Percentiles rank a stretch among this genome's conserved stretches.
Conservation (phyloP, 129 eudicot genomes). For the Smallanthus sonchifolius region DNA sequence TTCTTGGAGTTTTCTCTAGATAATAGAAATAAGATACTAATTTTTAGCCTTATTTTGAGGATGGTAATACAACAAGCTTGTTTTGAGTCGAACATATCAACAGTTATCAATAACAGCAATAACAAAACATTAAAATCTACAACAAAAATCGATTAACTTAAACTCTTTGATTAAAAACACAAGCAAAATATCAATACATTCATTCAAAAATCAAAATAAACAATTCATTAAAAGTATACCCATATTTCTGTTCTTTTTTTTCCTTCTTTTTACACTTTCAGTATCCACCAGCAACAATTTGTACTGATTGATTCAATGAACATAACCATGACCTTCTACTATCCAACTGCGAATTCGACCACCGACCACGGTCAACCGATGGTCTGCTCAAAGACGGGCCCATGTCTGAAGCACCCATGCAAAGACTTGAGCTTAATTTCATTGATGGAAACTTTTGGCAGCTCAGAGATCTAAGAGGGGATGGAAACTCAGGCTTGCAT, state of each 20-base stretch:
- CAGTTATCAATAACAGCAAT: not conserved
- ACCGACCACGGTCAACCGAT: conserved; percentile 27
- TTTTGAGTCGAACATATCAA: not conserved
- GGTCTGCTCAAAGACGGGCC: conserved; percentile 36
- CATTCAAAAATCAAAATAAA: conserved; percentile 12
- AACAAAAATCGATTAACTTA: not conserved
- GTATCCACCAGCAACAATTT: conserved; percentile 34
- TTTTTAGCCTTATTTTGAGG: too few relatives aligned
- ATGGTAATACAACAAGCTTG: too few relatives aligned
- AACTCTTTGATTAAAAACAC: not conserved
- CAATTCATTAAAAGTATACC: not conserved
- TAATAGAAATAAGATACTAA: too few relatives aligned
- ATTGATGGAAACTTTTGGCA: conserved; percentile 61
- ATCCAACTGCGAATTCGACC: conserved; percentile 52
- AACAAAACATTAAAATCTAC: not conserved
- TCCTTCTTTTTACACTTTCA: conserved; percentile 11
- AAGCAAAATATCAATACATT: conserved; percentile 11
- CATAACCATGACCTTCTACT: conserved; percentile 75
- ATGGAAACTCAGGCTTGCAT: conserved; percentile 51
- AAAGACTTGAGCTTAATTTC: conserved; percentile 52
- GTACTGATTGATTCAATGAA: conserved; percentile 58
- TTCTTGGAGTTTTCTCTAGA: too few relatives aligned
- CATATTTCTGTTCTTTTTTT: not conserved
- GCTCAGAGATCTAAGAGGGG: conserved; percentile 65
- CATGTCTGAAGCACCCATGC: conserved; percentile 59